These are phyloP conservation scores for Hirschfeldia incana DNA, from an alignment of 345 rosid genomes.

Conservation along the genomic window DNA sequence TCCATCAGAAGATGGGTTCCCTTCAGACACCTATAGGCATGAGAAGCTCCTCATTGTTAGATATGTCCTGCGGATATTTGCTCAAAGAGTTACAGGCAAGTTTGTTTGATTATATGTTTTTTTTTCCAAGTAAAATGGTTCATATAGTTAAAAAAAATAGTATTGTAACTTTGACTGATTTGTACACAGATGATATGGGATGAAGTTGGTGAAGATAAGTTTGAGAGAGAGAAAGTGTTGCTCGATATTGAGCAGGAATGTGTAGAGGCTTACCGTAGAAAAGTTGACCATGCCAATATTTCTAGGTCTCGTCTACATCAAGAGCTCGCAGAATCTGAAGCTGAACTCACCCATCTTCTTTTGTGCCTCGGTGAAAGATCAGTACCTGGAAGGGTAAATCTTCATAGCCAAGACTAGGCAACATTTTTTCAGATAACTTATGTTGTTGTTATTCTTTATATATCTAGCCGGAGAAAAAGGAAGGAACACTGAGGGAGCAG, in stretches of 20 bases:
- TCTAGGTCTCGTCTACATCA: constrained; percentile 96
- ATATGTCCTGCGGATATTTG: constrained; percentile 84
- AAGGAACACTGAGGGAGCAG: constrained; percentile 84
- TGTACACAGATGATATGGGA: constrained; percentile 89
- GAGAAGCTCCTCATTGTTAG: constrained; percentile 65
- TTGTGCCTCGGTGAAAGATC: constrained; percentile 93
- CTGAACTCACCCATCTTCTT: constrained; percentile 93
- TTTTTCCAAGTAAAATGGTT: background rate
- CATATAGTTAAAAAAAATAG: background rate
- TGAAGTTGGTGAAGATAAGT: constrained; percentile 88
- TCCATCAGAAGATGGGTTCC: constrained; percentile 58
- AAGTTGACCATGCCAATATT: constrained; percentile 92
- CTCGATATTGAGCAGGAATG: constrained; percentile 91
- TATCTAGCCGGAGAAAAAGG: constrained; percentile 82
- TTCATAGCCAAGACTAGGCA: background rate
- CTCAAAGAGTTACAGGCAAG: constrained; percentile 90
- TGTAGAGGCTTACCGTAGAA: constrained; percentile 84
- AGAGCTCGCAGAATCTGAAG: constrained; percentile 95
- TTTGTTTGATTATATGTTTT: background rate
- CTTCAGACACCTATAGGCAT: constrained; percentile 60
- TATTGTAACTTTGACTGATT: background rate
- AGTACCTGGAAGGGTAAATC: constrained; percentile 86
- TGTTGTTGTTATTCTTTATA: constrained; percentile 19
- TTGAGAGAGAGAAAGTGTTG: constrained; percentile 77
- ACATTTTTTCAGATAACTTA: background rate